These are phyloP conservation scores for Taiozyma sp. DNA, from an alignment of 1,139 yeast species.

Conservation along the genomic window DNA sequence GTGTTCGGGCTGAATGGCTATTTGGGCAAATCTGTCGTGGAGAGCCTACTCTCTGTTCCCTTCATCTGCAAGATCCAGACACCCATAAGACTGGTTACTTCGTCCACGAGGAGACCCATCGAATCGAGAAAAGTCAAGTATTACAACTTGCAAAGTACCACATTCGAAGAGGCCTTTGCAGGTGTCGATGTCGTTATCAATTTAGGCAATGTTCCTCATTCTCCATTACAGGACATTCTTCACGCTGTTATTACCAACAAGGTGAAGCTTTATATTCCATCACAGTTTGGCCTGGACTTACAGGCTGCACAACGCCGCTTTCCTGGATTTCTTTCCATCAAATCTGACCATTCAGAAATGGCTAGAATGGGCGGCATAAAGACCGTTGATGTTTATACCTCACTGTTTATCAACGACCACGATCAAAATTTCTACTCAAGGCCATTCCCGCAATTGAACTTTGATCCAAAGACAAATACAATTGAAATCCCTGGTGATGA, in stretches of 20 bases:
- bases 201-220: slow-evolving; percentile 28
- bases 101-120: slow-evolving; percentile 33
- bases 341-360: slow-evolving; percentile 35
- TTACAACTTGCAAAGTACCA: slow-evolving; percentile 31
- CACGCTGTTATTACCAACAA: slow-evolving; percentile 37
- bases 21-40: slow-evolving; percentile 44
- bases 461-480: slow-evolving; percentile 31
- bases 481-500: slow-evolving; percentile 42
- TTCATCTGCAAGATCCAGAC: slow-evolving; percentile 40
- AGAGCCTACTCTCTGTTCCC: slow-evolving; percentile 39
- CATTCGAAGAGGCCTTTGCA: slow-evolving; percentile 33
- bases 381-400: slow-evolving; percentile 43
- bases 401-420: slow-evolving; percentile 33
- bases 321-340: slow-evolving; percentile 35
- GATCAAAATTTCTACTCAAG: slow-evolving; percentile 9
- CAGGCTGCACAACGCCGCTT: slow-evolving; percentile 25
- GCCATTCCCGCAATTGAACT: slow-evolving; percentile 29
- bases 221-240: slow-evolving; percentile 28
- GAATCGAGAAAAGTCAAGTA: slow-evolving; percentile 39
- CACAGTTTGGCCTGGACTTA: slow-evolving; percentile 55
- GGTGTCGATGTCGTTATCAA: slow-evolving; percentile 52
- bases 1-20: slow-evolving; percentile 50
- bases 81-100: slow-evolving; percentile 50
- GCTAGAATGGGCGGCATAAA: slow-evolving; percentile 46
- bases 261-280: slow-evolving; percentile 54